Base-by-base conservation (phyloP, 345 rosid genomes). In the Nasturtium officinale region DNA sequence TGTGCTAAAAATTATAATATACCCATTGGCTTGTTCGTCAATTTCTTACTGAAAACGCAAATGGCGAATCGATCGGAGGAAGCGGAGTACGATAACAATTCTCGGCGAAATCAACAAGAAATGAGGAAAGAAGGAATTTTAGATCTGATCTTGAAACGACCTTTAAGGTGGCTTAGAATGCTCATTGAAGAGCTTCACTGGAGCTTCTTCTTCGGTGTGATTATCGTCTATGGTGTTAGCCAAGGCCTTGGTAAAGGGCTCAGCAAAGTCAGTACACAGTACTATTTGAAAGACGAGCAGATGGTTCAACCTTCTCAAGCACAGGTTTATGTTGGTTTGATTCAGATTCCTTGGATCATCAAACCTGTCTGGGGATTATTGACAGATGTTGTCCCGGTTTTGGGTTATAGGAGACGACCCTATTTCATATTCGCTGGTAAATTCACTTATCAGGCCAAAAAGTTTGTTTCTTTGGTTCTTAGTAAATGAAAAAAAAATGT, bases 351-450 rank as follows among this genome's bases (percentile, higher is more conserved):
- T 56, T 87, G 90, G 90, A 76, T 87, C 71, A 76, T 89, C 11
- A 87, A 89, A 79, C 92, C 96, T 29, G 9, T 89, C 3, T 87
- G 96, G 96, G 92, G 90, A 18, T 78, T 89, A 5, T 73, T 89
- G 40, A 86, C 96, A 16, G 92, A 89, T 73, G 75, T 80, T 53
- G 73, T 89, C 16, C 92, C 92, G 10, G 33, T 87, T 73, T 55
- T 67, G 7, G 90, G 90, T 23, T 89, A 82, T 57, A 72, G 81
- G 29, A 80, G 96, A 61, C 85, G 87, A 42, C 90, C 96, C 16
- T 87, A 87, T 73, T 85, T 87, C 77, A 33, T 87, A 69, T 69
- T 85, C 17, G 87, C 96, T 8, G 90, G 96, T 87, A 57, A 32
- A 1, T 23, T 63, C 51, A 35, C 63, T 70, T 0, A 16, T 60